Evolutionary conservation across 345 rosid species (phyloP).

Genomic region (Rhodamnia rubescens): DNA sequence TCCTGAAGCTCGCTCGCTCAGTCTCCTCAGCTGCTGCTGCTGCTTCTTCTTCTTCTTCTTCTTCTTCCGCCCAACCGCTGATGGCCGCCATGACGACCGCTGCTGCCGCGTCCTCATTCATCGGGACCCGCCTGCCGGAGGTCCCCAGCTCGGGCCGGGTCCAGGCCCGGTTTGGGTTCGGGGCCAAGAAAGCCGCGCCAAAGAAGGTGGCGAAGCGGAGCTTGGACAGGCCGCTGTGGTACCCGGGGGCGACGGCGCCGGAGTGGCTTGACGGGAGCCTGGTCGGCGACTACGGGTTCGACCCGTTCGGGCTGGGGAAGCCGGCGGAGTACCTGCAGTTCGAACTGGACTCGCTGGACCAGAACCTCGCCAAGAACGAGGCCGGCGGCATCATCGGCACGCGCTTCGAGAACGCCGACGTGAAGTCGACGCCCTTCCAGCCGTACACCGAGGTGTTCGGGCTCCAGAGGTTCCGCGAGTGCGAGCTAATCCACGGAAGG

Average conservation of each 20-base stretch:
- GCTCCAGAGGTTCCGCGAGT: constrained; percentile 65
- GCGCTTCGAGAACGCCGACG: constrained; percentile 29
- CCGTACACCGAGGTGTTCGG: constrained; percentile 74
- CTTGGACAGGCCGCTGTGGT: constrained; percentile 53
- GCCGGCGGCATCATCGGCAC: constrained; percentile 58
- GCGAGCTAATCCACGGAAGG: constrained; percentile 69
- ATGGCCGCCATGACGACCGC: constrained; percentile 62
- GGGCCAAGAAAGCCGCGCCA: constrained; percentile 22
- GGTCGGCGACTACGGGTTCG: constrained; percentile 71
- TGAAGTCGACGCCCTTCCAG: constrained; percentile 56
- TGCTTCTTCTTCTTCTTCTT: neutral
- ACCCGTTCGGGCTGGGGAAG: constrained; percentile 66
- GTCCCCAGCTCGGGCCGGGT: constrained; percentile 25
- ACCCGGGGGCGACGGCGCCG: constrained; percentile 58
- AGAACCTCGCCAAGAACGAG: constrained; percentile 55
- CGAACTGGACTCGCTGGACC: constrained; percentile 64
- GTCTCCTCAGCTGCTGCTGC: neutral
- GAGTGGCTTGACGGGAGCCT: constrained; percentile 57
- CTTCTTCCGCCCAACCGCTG: neutral
- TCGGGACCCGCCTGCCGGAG: constrained; percentile 44
- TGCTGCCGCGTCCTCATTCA: constrained; percentile 49
- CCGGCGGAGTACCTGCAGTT: constrained; percentile 68
- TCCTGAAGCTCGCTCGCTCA: neutral
- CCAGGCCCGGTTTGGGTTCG: constrained; percentile 51
- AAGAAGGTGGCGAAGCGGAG: constrained; percentile 21